Percentiles rank a stretch among this genome's conserved stretches.
Conservation (phyloP, 1,284 basidiomycete genomes). For the Ceratobasidium sp. region DNA sequence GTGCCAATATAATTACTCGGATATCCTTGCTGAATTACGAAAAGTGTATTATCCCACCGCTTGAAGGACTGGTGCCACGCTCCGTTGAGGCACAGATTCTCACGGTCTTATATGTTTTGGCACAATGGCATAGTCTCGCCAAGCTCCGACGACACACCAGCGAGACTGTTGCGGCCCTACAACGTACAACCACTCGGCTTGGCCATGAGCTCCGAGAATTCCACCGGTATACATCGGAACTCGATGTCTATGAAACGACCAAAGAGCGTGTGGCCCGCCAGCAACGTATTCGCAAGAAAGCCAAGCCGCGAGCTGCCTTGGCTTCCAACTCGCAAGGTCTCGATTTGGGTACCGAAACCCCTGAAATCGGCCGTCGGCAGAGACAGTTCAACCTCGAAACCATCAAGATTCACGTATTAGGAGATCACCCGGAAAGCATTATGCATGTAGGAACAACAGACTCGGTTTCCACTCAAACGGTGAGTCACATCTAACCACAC, state of each 20-base stretch:
- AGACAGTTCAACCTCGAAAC: constrained; percentile 50
- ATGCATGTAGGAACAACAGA: constrained; percentile 52
- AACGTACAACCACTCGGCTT: constrained; percentile 46
- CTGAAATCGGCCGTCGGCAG: neutral
- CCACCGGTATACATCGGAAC: constrained; percentile 43
- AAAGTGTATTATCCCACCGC: constrained; percentile 52
- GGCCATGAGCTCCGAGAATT: constrained; percentile 48
- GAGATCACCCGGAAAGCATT: constrained; percentile 52
- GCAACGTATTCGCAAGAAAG: neutral
- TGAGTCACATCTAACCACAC: constrained; percentile 45
- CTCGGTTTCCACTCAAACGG: constrained; percentile 51
- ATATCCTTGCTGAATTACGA: too few relatives aligned
- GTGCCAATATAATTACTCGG: too few relatives aligned
- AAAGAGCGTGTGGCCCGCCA: constrained; percentile 47
- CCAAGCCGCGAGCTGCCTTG: constrained; percentile 6
- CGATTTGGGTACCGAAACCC: neutral
- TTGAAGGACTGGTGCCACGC: constrained; percentile 51
- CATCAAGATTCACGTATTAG: constrained; percentile 52
- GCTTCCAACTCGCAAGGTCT: neutral
- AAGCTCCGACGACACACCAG: constrained; percentile 53
- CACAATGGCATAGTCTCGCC: constrained; percentile 52
- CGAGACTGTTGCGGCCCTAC: constrained; percentile 47
- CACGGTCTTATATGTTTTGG: constrained; percentile 49
- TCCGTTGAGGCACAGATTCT: constrained; percentile 48
- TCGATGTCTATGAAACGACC: constrained; percentile 49